These are phyloP conservation scores for Aspergillus brunneoviolaceus DNA, from an alignment of 2,329 filamentous ascomycete species.

Conservation along the genomic window DNA sequence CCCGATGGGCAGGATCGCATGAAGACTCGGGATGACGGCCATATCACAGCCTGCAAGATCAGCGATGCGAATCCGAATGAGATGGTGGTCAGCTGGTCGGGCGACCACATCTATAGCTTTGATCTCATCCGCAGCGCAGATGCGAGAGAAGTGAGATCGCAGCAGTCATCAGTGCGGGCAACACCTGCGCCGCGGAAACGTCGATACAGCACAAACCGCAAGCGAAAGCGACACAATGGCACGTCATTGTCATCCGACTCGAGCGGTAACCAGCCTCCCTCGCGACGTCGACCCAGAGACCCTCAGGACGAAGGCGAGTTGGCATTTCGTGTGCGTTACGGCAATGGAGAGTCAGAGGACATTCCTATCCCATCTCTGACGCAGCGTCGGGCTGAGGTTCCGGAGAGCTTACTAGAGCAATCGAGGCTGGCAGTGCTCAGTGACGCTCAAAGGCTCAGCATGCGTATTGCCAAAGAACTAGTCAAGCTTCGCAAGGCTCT, in stretches of 20 bases:
- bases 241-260: conserved; percentile 44
- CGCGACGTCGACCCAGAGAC: conserved; percentile 48
- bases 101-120: conserved; percentile 66
- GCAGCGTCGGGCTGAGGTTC: conserved; percentile 25
- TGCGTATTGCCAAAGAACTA: conserved; percentile 56
- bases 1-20: conserved; percentile 57
- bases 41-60: conserved; percentile 71
- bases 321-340: conserved; percentile 58
- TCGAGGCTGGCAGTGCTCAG: conserved; percentile 50
- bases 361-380: conserved; percentile 48
- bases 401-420: conserved; percentile 38
- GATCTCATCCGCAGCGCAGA: conserved; percentile 61
- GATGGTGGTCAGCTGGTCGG: conserved; percentile 67
- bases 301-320: conserved; percentile 44
- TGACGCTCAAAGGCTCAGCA: conserved; percentile 53
- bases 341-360: conserved; percentile 60
- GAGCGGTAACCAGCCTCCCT: conserved; percentile 48
- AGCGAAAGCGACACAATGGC: conserved; percentile 58
- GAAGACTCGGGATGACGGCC: conserved; percentile 53
- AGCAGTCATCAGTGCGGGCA: conserved; percentile 25
- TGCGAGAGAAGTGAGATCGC: conserved; percentile 45
- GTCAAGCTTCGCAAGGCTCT: conserved; percentile 56
- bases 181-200: conserved; percentile 30
- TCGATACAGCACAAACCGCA: conserved; percentile 46
- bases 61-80: conserved; percentile 68